Percentiles rank a stretch among this genome's conserved stretches.
These are phyloP conservation scores for Penicillium olsonii DNA, from an alignment of 2,329 filamentous ascomycete genomes.

Conservation along the genomic window DNA sequence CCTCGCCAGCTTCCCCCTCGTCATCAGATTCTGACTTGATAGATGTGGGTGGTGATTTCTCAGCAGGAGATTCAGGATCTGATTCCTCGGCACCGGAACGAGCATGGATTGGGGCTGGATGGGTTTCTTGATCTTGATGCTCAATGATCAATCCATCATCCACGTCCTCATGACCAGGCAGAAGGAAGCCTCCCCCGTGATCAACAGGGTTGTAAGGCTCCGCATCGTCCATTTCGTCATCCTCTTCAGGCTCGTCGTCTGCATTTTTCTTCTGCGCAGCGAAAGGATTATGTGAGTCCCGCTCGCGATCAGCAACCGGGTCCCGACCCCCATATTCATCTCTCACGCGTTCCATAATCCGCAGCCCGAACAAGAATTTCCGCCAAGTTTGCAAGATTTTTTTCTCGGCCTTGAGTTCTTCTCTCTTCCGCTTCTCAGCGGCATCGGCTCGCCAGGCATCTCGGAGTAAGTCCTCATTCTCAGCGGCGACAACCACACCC, in stretches of 20 bases:
- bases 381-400: conserved; percentile 76
- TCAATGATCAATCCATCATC: conserved; percentile 35
- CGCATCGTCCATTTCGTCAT: conserved; percentile 15
- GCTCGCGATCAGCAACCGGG: conserved; percentile 31
- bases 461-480: conserved; percentile 72
- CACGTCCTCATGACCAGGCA: conserved; percentile 22
- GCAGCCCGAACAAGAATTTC: conserved; percentile 80
- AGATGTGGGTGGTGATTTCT: conserved; percentile 9
- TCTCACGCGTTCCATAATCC: conserved; percentile 75
- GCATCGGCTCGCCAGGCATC: conserved; percentile 79
- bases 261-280: conserved; percentile 17
- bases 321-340: conserved; percentile 70
- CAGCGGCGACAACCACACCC: conserved; percentile 83
- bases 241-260: conserved; percentile 7
- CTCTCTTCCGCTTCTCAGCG: conserved; percentile 72
- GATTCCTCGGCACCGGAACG: conserved; percentile 9
- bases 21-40: conserved; percentile 12
- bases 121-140: conserved; percentile 13
- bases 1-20: conserved; percentile 9
- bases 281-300: conserved; percentile 41
- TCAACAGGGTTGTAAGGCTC: conserved; percentile 21
- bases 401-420: conserved; percentile 79
- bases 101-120: not conserved
- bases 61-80: not conserved
- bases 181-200: conserved; percentile 28